A percentile compares a stretch with the other conserved stretches of the same genome.
phyloP scores from a whole-genome alignment of 1,284 basidiomycete genomes.

The Ceratobasidium sp. region DNA sequence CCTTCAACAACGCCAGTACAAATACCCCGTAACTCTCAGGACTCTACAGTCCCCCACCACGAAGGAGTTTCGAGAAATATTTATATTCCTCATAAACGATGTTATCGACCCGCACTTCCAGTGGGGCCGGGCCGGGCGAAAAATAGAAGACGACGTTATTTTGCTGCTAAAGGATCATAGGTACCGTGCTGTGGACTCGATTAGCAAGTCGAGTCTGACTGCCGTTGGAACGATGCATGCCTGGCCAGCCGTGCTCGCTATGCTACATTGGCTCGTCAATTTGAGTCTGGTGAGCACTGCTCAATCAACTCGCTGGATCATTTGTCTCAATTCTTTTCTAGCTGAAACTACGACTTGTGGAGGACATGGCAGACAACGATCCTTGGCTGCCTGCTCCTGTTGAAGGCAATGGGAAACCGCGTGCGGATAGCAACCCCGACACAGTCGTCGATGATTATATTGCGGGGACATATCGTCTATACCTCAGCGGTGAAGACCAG shows the following conservation, averaged over 20 bases:
- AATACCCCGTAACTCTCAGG: slow-evolving; percentile 61
- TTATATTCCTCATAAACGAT: slow-evolving; percentile 75
- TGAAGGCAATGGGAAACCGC: slow-evolving; percentile 65
- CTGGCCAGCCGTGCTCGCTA: slow-evolving; percentile 84
- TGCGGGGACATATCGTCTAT: slow-evolving; percentile 73
- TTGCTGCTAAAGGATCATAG: slow-evolving; percentile 74
- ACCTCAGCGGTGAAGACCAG: slow-evolving; percentile 76
- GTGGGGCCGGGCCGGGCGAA: slow-evolving; percentile 61
- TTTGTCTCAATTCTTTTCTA: slow-evolving; percentile 51
- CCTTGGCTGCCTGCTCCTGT: slow-evolving; percentile 44
- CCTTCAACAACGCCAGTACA: slow-evolving; percentile 69
- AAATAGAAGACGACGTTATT: slow-evolving; percentile 84
- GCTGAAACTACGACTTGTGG: slow-evolving; percentile 23
- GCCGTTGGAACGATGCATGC: slow-evolving; percentile 85
- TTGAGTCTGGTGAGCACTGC: slow-evolving; percentile 69
- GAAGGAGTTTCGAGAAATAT: slow-evolving; percentile 84
- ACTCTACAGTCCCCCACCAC: slow-evolving; percentile 78
- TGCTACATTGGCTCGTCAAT: slow-evolving; percentile 88
- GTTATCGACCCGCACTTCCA: slow-evolving; percentile 73
- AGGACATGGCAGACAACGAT: slow-evolving; percentile 40
- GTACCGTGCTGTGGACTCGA: slow-evolving; percentile 78
- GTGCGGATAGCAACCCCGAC: slow-evolving; percentile 67
- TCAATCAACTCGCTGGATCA: slow-evolving; percentile 1
- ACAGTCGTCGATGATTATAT: slow-evolving; percentile 81
- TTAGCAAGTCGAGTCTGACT: slow-evolving; percentile 84